Conservation (phyloP, 73 alveolate genomes). For the Breviolum minutum region DNA sequence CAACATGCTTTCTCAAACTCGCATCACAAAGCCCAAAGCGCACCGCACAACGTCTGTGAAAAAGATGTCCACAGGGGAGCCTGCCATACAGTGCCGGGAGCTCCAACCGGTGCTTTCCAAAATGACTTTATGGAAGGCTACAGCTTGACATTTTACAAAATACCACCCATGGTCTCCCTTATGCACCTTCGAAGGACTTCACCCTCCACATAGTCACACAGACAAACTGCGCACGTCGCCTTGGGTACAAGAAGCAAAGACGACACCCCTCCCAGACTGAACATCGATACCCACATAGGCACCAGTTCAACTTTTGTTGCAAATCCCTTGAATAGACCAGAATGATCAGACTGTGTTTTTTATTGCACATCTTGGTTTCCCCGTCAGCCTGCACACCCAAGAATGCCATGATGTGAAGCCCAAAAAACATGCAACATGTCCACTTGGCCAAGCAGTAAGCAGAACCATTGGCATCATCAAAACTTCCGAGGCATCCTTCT, state of each 20-base stretch:
- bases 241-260: background rate
- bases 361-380: background rate
- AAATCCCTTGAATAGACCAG: background rate
- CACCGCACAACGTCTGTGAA: conserved; percentile 63
- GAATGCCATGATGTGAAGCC: too few species aligned
- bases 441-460: background rate
- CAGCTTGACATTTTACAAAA: too few species aligned
- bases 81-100: background rate
- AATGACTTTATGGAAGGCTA: background rate
- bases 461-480: too few species aligned
- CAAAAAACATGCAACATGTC: too few species aligned
- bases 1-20: too few species aligned
- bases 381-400: too few species aligned
- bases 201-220: conserved; percentile 52
- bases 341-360: background rate
- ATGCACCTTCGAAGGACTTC: conserved; percentile 21
- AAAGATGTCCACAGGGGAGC: conserved; percentile 53
- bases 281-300: background rate
- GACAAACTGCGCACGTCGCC: conserved; percentile 49
- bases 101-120: background rate
- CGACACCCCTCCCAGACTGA: background rate
- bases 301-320: background rate
- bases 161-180: background rate
- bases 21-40: background rate
- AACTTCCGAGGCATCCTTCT: background rate